Evolutionary conservation across 2,329 filamentous ascomycete species (phyloP).

Genomic region (Pseudonectria foliicola): DNA sequence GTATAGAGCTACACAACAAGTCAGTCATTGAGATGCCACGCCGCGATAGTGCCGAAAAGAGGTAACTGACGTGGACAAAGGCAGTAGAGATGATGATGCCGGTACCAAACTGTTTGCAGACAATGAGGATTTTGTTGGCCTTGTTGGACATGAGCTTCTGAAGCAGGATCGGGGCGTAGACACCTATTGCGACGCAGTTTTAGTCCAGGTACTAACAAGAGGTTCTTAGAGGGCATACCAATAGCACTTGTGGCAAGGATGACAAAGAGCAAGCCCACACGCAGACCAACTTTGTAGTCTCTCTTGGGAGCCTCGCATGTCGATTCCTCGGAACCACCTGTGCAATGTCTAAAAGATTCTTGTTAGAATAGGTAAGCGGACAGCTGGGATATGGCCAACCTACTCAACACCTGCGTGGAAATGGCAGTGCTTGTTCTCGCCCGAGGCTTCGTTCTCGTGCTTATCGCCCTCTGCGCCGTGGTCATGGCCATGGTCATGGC

Average conservation of each 20-base stretch:
- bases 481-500: slow-evolving; percentile 7
- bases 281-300: slow-evolving; percentile 61
- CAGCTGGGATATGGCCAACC: slow-evolving; percentile 19
- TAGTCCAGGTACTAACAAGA: not conserved
- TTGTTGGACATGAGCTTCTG: slow-evolving; percentile 48
- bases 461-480: slow-evolving; percentile 9
- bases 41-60: not conserved
- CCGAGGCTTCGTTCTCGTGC: slow-evolving; percentile 2
- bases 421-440: slow-evolving; percentile 49
- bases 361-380: slow-evolving; percentile 2
- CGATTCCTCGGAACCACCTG: slow-evolving; percentile 35
- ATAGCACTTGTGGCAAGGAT: slow-evolving; percentile 62
- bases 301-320: slow-evolving; percentile 40
- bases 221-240: slow-evolving; percentile 30
- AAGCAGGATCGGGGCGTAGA: slow-evolving; percentile 61
- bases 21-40: not conserved
- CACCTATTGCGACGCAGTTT: slow-evolving; percentile 26
- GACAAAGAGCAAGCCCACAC: slow-evolving; percentile 66
- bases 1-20: slow-evolving; percentile 53
- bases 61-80: slow-evolving; percentile 55
- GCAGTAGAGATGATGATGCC: slow-evolving; percentile 67
- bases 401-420: slow-evolving; percentile 71
- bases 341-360: slow-evolving; percentile 44
- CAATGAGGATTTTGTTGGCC: slow-evolving; percentile 44
- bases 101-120: slow-evolving; percentile 68